Base-by-base conservation (phyloP, 768 basidiomycete species). In the Leucocoprinus birnbaumii region DNA sequence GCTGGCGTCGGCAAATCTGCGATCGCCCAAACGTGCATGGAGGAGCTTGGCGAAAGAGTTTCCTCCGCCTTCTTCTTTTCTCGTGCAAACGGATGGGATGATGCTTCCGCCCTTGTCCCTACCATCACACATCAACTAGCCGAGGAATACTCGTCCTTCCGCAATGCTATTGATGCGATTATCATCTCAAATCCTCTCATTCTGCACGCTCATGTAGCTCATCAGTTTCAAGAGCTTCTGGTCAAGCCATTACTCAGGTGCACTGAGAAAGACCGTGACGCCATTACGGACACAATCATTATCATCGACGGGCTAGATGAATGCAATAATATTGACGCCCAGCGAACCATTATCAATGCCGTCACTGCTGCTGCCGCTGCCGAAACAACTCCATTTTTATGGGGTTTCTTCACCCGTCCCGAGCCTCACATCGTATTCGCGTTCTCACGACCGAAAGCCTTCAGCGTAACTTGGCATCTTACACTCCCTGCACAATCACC, bases 1-100 rank as follows among this genome's bases (percentile, higher is more conserved):
- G 67, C 65, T 21, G 67, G 69, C 0, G 57, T 61, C 0, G 69
- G 69, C 1, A 69, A 69, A 47, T 60, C 68, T 0, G 62, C 67
- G 0, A 50, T 74, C 11, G 62, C 63, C 13, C 71, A 71, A 37
- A 68, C 69, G 0, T 57, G 71, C 1, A 65, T 69, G 11, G 61
- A 71, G 27, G n/a, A 38, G 1, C 11, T 34, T 2, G 51, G 35
- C 3, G 37, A 53, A 14, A 31, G 7, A 1, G 6, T 31, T 11
- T 5, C 31, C 31, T 5, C 31, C 31, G 31, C 56, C n/a, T 66
- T 65, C 51, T 62, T 68, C 59, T 67, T 65, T 43, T 65, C 56
- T 3, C 35, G 60, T 18, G 24, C 38, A 5, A 18, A 48, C 34
- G 42, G 44, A 19, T 25, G 61, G 16, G 48, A 51, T 22, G 18